These are phyloP conservation scores for Suillus decipiens DNA, from an alignment of 768 basidiomycete genomes.

Conservation along the genomic window DNA sequence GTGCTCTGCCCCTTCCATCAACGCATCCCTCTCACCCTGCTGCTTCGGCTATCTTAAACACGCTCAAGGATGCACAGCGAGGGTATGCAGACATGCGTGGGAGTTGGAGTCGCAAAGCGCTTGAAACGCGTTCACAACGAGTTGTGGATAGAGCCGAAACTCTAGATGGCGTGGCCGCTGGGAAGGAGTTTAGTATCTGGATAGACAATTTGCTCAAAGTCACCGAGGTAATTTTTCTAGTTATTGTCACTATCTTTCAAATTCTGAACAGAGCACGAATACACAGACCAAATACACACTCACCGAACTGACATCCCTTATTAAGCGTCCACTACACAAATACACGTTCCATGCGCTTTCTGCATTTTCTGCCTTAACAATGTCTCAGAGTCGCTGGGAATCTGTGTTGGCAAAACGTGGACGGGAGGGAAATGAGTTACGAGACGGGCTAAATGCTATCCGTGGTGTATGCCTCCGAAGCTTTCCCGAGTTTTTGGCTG, in stretches of 20 bases:
- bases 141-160: conserved; percentile 72
- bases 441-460: conserved; percentile 66
- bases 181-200: conserved; percentile 74
- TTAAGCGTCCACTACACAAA: conserved; percentile 77
- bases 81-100: conserved; percentile 90
- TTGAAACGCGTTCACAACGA: conserved; percentile 71
- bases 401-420: conserved; percentile 56
- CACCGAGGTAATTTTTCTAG: conserved; percentile 52
- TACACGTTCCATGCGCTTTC: conserved; percentile 81
- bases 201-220: conserved; percentile 64
- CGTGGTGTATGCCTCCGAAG: conserved; percentile 73
- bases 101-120: conserved; percentile 70
- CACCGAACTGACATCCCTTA: conserved; percentile 57
- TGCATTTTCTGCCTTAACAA: conserved; percentile 59
- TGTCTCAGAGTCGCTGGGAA: conserved; percentile 67
- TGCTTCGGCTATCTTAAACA: conserved; percentile 59
- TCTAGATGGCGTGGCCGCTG: conserved; percentile 62
- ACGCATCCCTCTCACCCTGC: conserved; percentile 87
- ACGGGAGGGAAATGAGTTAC: conserved; percentile 64
- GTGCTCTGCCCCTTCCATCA: conserved; percentile 70
- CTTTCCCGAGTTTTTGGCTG: conserved; percentile 84
- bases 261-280: neutral
- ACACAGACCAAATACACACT: conserved; percentile 71
- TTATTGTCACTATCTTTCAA: conserved; percentile 4
- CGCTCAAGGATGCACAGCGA: conserved; percentile 74